Evolutionary conservation across 306 rosid genomes (phyloP).

Genomic region (Malus sieversii): DNA sequence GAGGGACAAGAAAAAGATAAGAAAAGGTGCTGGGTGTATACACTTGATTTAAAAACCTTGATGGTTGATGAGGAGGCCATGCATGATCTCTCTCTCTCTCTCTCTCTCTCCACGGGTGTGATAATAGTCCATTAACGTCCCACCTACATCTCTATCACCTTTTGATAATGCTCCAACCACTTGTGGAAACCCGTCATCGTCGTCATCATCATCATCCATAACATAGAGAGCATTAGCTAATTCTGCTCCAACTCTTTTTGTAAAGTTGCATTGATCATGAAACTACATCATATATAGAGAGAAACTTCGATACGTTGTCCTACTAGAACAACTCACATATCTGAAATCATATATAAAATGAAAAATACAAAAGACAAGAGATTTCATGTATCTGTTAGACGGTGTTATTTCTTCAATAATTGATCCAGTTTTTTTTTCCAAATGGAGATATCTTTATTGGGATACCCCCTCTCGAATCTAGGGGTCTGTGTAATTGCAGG

Average conservation of each 20-base stretch:
- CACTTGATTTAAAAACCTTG: slow-evolving; percentile 7
- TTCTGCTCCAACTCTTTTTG: background rate
- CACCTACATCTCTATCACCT: slow-evolving; percentile 31
- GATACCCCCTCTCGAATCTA: slow-evolving; percentile 20
- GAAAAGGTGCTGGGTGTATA: slow-evolving; percentile 1
- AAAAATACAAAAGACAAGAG: background rate
- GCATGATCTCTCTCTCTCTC: slow-evolving; percentile 1
- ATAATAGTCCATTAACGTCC: slow-evolving; percentile 30
- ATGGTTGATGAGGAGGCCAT: background rate
- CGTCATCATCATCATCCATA: slow-evolving; percentile 1
- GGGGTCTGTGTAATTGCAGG: background rate
- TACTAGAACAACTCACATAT: no score
- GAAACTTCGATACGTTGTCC: background rate
- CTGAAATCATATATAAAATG: no score
- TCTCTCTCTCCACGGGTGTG: slow-evolving; percentile 39
- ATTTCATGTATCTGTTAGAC: no score
- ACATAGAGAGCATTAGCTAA: background rate
- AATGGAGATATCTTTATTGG: background rate
- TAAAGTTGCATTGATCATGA: slow-evolving; percentile 30
- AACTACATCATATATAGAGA: background rate
- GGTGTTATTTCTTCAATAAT: no score
- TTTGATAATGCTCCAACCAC: slow-evolving; percentile 36
- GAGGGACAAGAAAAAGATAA: background rate
- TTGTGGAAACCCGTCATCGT: slow-evolving; percentile 6
- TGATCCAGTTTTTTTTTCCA: no score